Conservation (phyloP, 2,329 filamentous ascomycete genomes). For the Colletotrichum costaricense region DNA sequence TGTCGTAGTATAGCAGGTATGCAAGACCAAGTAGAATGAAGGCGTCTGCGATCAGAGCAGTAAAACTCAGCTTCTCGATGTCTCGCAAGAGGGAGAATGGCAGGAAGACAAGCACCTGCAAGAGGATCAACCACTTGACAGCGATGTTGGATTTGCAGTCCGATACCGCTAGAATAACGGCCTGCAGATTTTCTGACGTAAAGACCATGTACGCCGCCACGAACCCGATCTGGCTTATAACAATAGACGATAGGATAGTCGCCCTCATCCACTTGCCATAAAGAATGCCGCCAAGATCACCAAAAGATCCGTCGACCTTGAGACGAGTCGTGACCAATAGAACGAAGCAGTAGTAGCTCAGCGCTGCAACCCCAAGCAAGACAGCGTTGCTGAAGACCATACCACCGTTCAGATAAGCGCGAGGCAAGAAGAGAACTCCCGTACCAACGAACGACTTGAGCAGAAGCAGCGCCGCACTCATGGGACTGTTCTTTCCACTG, state of each 20-base stretch:
- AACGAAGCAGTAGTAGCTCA: slow-evolving; percentile 99
- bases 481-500: slow-evolving; percentile 80
- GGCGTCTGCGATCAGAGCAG: slow-evolving; percentile 90
- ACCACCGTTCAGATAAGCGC: slow-evolving; percentile 94
- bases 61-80: slow-evolving; percentile 96
- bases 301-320: slow-evolving; percentile 92
- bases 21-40: slow-evolving; percentile 94
- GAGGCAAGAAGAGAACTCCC: slow-evolving; percentile 90
- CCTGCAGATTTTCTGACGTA: slow-evolving; percentile 93
- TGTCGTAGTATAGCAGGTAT: slow-evolving; percentile 96
- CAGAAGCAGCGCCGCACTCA: slow-evolving; percentile 84
- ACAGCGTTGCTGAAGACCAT: slow-evolving; percentile 97
- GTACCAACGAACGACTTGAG: slow-evolving; percentile 99
- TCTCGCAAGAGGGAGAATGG: slow-evolving; percentile 94
- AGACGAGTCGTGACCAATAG: slow-evolving; percentile 88
- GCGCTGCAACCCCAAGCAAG: slow-evolving; percentile 82
- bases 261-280: slow-evolving; percentile 92
- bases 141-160: slow-evolving; percentile 87
- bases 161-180: slow-evolving; percentile 91
- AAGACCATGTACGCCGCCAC: slow-evolving; percentile 97
- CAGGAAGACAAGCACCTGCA: slow-evolving; percentile 96
- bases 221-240: slow-evolving; percentile 95
- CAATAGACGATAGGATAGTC: slow-evolving; percentile 90
- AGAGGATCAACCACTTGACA: slow-evolving; percentile 89
- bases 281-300: slow-evolving; percentile 92